Percentiles rank a stretch among this genome's conserved stretches.
Evolutionary conservation across 768 basidiomycete genomes (phyloP).

Genomic region (Pluteus cervinus): DNA sequence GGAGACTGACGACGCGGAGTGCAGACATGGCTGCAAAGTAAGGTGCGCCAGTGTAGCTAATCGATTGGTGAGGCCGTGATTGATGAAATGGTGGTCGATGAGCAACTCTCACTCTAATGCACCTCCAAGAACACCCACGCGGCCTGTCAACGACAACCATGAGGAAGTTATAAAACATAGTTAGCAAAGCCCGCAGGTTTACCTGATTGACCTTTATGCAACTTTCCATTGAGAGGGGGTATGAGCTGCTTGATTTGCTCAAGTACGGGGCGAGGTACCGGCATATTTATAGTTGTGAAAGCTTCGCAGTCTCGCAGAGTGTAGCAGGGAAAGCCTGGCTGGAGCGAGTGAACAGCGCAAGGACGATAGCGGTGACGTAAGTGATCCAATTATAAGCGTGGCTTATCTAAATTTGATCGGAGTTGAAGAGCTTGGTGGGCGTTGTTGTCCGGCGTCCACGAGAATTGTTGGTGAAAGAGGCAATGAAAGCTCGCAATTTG

Average conservation of each 20-base stretch:
- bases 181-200: slow-evolving; percentile 12
- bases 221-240: slow-evolving; percentile 79
- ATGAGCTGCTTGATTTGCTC: slow-evolving; percentile 78
- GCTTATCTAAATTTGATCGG: no score
- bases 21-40: slow-evolving; percentile 94
- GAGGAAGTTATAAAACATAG: not conserved
- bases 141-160: slow-evolving; percentile 38
- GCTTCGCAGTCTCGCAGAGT: no score
- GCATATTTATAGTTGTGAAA: slow-evolving; percentile 41
- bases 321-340: no score
- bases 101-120: slow-evolving; percentile 71
- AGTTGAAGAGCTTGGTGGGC: no score
- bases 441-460: no score
- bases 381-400: no score
- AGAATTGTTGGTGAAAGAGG: no score
- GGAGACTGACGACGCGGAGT: slow-evolving; percentile 64
- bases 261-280: slow-evolving; percentile 53
- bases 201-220: slow-evolving; percentile 97
- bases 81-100: not conserved
- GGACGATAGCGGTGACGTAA: no score
- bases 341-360: no score
- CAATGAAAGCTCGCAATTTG: no score
- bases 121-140: slow-evolving; percentile 92
- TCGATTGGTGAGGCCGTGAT: not conserved
- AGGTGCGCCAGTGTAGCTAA: slow-evolving; percentile 93